These are phyloP conservation scores for Knufia fluminis DNA, from an alignment of 2,329 filamentous ascomycete species.

Conservation along the genomic window DNA sequence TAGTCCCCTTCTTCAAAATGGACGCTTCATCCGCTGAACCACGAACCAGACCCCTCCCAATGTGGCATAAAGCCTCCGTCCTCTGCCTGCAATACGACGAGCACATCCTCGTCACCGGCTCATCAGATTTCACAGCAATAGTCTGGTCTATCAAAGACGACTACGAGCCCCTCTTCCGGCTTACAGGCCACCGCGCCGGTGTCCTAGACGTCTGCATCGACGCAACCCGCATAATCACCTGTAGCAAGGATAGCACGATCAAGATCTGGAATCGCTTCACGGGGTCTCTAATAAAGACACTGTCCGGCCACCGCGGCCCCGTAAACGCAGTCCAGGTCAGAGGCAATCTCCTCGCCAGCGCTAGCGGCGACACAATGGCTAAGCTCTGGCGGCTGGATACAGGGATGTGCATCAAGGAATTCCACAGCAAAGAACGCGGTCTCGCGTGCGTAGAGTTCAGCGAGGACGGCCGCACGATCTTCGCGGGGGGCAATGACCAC, in stretches of 20 bases:
- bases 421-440: conserved; percentile 81
- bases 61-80: conserved; percentile 82
- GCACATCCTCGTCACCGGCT: conserved; percentile 86
- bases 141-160: conserved; percentile 74
- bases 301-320: conserved; percentile 78
- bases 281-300: conserved; percentile 63
- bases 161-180: conserved; percentile 69
- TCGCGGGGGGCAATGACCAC: conserved; percentile 90
- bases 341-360: conserved; percentile 84
- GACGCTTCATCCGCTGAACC: conserved; percentile 39
- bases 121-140: conserved; percentile 84
- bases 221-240: conserved; percentile 85
- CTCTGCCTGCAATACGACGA: conserved; percentile 93
- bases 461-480: conserved; percentile 85
- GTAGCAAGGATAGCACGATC: conserved; percentile 90
- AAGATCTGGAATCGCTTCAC: conserved; percentile 88
- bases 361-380: conserved; percentile 84
- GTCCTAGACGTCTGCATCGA: conserved; percentile 93
- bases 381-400: conserved; percentile 94
- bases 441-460: conserved; percentile 94
- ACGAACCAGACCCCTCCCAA: conserved; percentile 17
- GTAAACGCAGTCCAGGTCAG: conserved; percentile 95
- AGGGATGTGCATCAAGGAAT: conserved; percentile 81
- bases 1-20: conserved; percentile 39
- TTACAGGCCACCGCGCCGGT: conserved; percentile 71